Evolutionary conservation across 106 monocot species (phyloP).

Genomic region (Vanilla planifolia): DNA sequence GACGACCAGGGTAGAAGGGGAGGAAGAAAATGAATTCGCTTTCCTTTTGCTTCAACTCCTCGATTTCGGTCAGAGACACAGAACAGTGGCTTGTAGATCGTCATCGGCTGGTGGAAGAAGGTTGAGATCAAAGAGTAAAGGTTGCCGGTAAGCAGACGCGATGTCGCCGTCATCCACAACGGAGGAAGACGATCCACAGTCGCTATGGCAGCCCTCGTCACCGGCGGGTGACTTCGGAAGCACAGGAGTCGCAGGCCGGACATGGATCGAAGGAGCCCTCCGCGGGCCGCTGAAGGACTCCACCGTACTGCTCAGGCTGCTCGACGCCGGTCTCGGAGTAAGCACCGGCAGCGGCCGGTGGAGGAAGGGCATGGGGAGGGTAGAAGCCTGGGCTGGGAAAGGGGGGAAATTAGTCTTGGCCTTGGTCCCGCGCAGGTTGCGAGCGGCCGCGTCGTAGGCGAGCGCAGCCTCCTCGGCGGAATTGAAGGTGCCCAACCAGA

Average conservation of each 20-base stretch:
- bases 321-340: conserved; percentile 16
- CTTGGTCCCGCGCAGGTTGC: conserved; percentile 23
- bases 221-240: conserved; percentile 3
- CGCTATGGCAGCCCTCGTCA: conserved; percentile 37
- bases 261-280: neutral
- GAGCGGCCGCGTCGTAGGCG: conserved; percentile 30
- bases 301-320: conserved; percentile 28
- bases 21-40: neutral
- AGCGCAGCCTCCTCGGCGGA: conserved; percentile 33
- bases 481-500: conserved; percentile 36
- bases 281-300: conserved; percentile 33
- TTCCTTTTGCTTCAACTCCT: neutral
- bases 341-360: conserved; percentile 3
- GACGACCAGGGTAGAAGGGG: neutral
- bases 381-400: neutral
- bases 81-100: conserved; percentile 3
- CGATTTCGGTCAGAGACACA: conserved; percentile 10
- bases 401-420: conserved; percentile 32
- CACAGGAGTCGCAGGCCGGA: neutral
- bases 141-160: conserved; percentile 11
- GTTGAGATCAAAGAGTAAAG: conserved; percentile 48
- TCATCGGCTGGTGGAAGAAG: conserved; percentile 12
- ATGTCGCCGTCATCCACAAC: conserved; percentile 39
- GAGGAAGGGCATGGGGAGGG: neutral
- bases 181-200: conserved; percentile 54